Base-by-base conservation (phyloP, 495 filamentous ascomycete genomes). In the Penicillium argentinense region DNA sequence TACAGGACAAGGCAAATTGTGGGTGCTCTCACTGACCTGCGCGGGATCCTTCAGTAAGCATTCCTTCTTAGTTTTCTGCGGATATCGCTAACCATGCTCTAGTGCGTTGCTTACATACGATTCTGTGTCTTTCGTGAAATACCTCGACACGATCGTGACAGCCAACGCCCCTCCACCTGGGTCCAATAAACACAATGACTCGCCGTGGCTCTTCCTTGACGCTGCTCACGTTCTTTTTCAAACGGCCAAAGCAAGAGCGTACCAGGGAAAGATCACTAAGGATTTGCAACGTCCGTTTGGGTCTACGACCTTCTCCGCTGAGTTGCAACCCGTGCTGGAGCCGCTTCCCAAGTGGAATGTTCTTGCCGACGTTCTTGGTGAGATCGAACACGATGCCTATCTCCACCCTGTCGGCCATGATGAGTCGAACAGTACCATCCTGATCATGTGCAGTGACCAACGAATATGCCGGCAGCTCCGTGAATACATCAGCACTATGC, bases 201-300 rank as follows among this genome's bases (percentile, higher is more conserved):
- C 92, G 2, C 93, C 93, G 1, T 98, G 93, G 93, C 78, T 97
- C 8, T 97, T 97, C 59, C 80, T 97, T 11, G 93, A 97, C 66
- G 91, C 92, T 17, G 93, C 93, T 3, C 87, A 97, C 66, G 90
- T 86, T 25, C 89, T 98, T 3, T 97, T 98, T 47, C 86, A 87
- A 39, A 91, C 89, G 9, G 90, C 93, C 0, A 96, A 90, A 60
- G 79, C 85, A 17, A 77, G 93, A 45, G 91, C 95, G n/a, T 98
- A 96, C 57, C 77, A 85, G 25, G 87, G 86, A 1, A 85, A 79
- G 51, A 62, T 85, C 22, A 71, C 58, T 30, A 73, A 73, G 33
- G 69, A 65, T 19, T 68, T 72, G 27, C 54, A 56, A 33, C 57
- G 49, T 28, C 39, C 54, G 1, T 68, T 62, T 16, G 56, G 59